Conservation (phyloP, 2,329 filamentous ascomycete species). For the Cladobotryum protrusum region DNA sequence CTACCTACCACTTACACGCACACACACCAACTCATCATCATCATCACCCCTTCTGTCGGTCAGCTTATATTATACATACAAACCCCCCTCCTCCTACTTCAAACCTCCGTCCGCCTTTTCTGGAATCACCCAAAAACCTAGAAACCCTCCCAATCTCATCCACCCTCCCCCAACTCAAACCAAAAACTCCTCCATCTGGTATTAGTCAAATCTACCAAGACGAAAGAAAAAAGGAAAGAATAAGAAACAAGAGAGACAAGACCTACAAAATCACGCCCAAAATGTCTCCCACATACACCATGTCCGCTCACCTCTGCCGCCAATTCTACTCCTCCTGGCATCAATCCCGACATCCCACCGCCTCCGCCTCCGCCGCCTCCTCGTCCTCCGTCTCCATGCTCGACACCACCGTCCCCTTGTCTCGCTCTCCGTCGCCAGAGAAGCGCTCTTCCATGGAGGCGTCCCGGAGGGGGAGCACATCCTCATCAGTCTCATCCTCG, state of each 20-base stretch:
- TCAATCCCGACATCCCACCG: conserved; percentile 38
- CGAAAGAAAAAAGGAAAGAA: conserved; percentile 1
- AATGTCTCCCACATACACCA: conserved; percentile 56
- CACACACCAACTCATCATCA: no score
- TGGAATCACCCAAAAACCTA: no score
- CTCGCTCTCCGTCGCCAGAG: conserved; percentile 27
- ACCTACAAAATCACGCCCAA: conserved; percentile 5
- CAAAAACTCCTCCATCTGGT: no score
- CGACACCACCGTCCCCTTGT: conserved; percentile 8
- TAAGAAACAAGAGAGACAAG: background rate
- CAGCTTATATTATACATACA: background rate
- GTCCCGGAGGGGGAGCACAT: conserved; percentile 28
- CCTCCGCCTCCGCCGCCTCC: conserved; percentile 19
- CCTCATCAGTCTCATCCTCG: conserved; percentile 7
- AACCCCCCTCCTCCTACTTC: background rate
- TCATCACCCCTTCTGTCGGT: background rate
- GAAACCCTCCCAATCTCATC: background rate
- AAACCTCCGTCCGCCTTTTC: background rate
- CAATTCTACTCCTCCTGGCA: conserved; percentile 55
- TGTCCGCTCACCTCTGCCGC: conserved; percentile 56
- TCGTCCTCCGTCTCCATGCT: background rate
- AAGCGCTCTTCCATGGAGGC: conserved; percentile 42
- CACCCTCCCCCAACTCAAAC: background rate
- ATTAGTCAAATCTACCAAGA: background rate
- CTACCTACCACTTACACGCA: background rate